phyloP scores from a whole-genome alignment of 2,329 filamentous ascomycete genomes.

The Phialocephala subalpina region DNA sequence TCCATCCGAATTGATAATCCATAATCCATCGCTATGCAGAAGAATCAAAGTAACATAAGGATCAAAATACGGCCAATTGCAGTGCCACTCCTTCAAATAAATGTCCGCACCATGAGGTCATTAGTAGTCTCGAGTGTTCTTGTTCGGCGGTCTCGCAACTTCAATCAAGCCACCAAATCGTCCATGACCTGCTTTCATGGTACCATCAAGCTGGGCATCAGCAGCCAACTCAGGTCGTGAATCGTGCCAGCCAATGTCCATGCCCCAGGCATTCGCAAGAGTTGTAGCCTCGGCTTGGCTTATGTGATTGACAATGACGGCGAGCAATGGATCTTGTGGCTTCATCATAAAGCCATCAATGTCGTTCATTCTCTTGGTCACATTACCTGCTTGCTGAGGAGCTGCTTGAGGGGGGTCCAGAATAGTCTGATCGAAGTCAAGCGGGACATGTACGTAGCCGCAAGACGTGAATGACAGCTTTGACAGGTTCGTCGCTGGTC shows the following conservation, averaged over 20 bases:
- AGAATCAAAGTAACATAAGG: neutral
- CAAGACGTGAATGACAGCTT: constrained; percentile 42
- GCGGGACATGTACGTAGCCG: constrained; percentile 41
- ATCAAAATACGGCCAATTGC: constrained; percentile 1
- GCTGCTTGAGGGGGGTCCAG: constrained; percentile 28
- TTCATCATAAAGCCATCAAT: constrained; percentile 43
- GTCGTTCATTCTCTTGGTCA: constrained; percentile 37
- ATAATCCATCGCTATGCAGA: constrained; percentile 9
- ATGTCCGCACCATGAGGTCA: neutral
- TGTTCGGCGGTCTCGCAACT: constrained; percentile 12
- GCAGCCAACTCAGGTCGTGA: constrained; percentile 20
- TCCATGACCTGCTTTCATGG: constrained; percentile 36
- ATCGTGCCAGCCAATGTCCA: constrained; percentile 36
- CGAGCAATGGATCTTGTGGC: constrained; percentile 36
- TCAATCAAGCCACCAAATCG: constrained; percentile 41
- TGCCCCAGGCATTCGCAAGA: constrained; percentile 39
- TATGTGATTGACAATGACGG: constrained; percentile 39
- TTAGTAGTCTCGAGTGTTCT: neutral
- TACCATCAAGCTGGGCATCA: constrained; percentile 39
- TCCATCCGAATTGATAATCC: neutral
- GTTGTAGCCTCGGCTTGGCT: constrained; percentile 31
- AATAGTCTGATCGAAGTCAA: constrained; percentile 42
- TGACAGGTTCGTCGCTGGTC: constrained; percentile 31
- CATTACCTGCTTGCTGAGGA: constrained; percentile 21
- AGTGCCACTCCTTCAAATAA: neutral